phyloP scores from a whole-genome alignment of 176 grass and related monocot genomes.

The Phragmites australis region DNA sequence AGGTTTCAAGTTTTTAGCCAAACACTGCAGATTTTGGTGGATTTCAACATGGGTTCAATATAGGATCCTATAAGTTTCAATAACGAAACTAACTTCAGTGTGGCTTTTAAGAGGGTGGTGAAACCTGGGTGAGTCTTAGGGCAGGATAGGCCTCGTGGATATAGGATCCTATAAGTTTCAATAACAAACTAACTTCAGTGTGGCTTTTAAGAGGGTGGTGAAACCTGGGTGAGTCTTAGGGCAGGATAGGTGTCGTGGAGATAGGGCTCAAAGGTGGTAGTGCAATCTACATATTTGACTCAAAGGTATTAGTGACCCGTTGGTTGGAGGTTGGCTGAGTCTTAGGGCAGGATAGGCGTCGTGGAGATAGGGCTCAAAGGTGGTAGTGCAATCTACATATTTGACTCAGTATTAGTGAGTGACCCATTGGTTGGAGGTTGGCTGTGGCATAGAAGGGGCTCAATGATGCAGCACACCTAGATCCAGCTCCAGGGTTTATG shows the following conservation, averaged over 20 bases:
- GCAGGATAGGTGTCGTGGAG: neutral
- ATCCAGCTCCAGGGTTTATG: neutral
- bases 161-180: slow-evolving; percentile 2
- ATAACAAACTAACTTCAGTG: slow-evolving; percentile 6
- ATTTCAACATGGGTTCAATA: slow-evolving; percentile 28
- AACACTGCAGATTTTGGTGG: neutral
- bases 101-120: neutral
- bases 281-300: neutral
- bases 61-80: slow-evolving; percentile 1
- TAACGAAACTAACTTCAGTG: slow-evolving; percentile 10
- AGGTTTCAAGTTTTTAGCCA: slow-evolving; percentile 19
- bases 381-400: neutral
- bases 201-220: neutral
- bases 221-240: neutral
- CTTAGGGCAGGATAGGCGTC: neutral
- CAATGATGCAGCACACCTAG: neutral
- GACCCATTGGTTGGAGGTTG: neutral
- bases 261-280: neutral
- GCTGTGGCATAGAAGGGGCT: neutral
- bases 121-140: neutral
- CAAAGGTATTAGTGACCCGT: neutral
- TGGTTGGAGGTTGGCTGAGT: neutral
- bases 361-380: neutral
- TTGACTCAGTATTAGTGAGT: neutral
- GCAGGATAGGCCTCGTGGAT: neutral